Evolutionary conservation across 2,329 filamentous ascomycete species (phyloP).

Genomic region (Calonectria crousiana): DNA sequence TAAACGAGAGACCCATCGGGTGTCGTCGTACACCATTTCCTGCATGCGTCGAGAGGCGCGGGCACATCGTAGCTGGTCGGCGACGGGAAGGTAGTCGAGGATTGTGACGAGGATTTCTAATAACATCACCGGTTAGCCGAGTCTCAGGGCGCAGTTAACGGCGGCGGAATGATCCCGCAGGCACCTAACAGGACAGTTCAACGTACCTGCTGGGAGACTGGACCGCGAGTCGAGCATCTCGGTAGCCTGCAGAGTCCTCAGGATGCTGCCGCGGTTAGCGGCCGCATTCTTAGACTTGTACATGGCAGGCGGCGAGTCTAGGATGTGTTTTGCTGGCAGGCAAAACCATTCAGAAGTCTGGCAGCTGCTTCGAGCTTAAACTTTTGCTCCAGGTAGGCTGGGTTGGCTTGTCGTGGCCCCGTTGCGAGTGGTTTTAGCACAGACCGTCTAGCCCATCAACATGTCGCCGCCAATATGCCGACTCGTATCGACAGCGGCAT

Average conservation of each 20-base stretch:
- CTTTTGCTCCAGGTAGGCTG: background rate
- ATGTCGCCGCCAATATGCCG: conserved; percentile 35
- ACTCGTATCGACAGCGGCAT: conserved; percentile 31
- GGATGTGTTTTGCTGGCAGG: background rate
- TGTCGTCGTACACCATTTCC: conserved; percentile 99
- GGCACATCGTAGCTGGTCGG: conserved; percentile 88
- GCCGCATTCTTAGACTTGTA: conserved; percentile 57
- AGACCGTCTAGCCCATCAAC: conserved; percentile 32
- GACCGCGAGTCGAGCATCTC: conserved; percentile 85
- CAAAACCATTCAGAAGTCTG: background rate
- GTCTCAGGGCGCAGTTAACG: background rate
- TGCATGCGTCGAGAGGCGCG: conserved; percentile 86
- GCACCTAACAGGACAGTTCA: too few species aligned
- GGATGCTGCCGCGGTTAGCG: conserved; percentile 64
- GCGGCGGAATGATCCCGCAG: background rate
- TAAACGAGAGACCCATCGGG: conserved; percentile 89
- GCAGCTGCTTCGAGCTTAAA: background rate
- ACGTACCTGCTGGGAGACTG: conserved; percentile 82
- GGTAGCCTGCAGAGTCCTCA: conserved; percentile 83
- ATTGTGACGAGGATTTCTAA: conserved; percentile 88
- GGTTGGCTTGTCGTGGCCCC: conserved; percentile 16
- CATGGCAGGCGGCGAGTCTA: conserved; percentile 47
- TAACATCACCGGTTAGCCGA: conserved; percentile 19
- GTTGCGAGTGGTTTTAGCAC: conserved; percentile 27
- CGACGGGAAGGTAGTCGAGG: conserved; percentile 87